A percentile compares a stretch with the other conserved stretches of the same genome.
These are phyloP conservation scores for Hansenula sp. DNA, from an alignment of 1,139 yeast species.

Conservation along the genomic window DNA sequence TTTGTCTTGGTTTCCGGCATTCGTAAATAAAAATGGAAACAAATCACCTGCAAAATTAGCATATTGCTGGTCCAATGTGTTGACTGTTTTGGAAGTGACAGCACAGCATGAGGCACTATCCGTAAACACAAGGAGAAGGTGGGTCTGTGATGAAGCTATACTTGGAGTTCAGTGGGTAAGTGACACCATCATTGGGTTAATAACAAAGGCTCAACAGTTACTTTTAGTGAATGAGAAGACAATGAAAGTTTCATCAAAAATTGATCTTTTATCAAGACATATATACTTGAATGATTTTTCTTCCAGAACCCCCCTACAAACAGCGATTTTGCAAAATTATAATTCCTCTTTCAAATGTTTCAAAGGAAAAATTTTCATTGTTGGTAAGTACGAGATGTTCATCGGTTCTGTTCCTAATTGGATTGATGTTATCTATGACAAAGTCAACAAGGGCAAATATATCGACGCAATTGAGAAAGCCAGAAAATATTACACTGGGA, in stretches of 20 bases:
- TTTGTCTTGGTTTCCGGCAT: conserved; percentile 59
- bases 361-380: conserved; percentile 43
- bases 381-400: conserved; percentile 45
- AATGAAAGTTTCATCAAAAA: conserved; percentile 32
- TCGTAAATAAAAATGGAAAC: conserved; percentile 21
- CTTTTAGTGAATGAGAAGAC: conserved; percentile 37
- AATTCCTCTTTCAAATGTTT: conserved; percentile 31
- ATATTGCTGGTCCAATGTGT: conserved; percentile 59
- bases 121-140: conserved; percentile 42
- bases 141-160: conserved; percentile 44
- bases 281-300: conserved; percentile 32
- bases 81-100: conserved; percentile 53
- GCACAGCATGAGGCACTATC: conserved; percentile 30
- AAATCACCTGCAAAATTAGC: conserved; percentile 49
- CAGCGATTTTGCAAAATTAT: conserved; percentile 24
- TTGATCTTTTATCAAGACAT: conserved; percentile 43
- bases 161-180: conserved; percentile 60
- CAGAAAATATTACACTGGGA: conserved; percentile 48
- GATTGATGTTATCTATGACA: conserved; percentile 62
- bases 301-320: conserved; percentile 7
- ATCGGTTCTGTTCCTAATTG: conserved; percentile 65
- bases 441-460: conserved; percentile 47
- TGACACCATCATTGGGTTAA: conserved; percentile 40
- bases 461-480: conserved; percentile 54
- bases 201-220: conserved; percentile 44